A percentile compares a stretch with the other conserved stretches of the same genome.
Evolutionary conservation across 1,284 basidiomycete species (phyloP).

Genomic region (Ceratobasidium sp.): DNA sequence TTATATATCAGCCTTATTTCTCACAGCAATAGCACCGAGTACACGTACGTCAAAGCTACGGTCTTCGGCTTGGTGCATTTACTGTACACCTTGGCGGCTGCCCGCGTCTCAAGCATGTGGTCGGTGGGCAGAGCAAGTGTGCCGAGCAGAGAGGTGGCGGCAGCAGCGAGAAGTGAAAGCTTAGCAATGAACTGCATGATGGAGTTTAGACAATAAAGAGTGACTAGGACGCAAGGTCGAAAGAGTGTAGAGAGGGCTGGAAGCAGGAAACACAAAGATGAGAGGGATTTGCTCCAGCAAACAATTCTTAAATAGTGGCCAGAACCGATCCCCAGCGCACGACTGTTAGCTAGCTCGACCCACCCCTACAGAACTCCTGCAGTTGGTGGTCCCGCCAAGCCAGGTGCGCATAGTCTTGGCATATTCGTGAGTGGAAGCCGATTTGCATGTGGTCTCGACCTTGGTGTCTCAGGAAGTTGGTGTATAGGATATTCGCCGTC

Average conservation of each 20-base stretch:
- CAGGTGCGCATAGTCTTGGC: neutral
- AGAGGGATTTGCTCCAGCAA: neutral
- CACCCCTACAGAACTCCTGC: neutral
- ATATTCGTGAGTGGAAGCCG: no score
- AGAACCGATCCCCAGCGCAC: neutral
- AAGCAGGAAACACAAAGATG: neutral
- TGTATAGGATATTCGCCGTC: no score
- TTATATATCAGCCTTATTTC: no score
- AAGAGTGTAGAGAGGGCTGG: conserved; percentile 18
- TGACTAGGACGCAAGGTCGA: conserved; percentile 36
- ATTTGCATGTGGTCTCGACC: no score
- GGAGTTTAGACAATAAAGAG: conserved; percentile 30
- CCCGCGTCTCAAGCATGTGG: neutral
- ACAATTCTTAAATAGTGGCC: no score
- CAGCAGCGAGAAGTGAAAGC: conserved; percentile 24
- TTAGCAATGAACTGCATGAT: conserved; percentile 42
- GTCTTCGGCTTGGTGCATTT: conserved; percentile 23
- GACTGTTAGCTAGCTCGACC: neutral
- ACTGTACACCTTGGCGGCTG: conserved; percentile 36
- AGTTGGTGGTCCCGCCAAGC: neutral
- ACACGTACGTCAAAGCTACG: conserved; percentile 22
- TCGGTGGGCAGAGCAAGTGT: conserved; percentile 28
- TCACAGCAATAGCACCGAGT: no score
- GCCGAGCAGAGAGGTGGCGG: conserved; percentile 25
- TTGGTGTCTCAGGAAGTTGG: no score